A percentile compares a stretch with the other conserved stretches of the same genome.
Conservation (phyloP, 768 basidiomycete genomes). For the Lactarius hatsudake region DNA sequence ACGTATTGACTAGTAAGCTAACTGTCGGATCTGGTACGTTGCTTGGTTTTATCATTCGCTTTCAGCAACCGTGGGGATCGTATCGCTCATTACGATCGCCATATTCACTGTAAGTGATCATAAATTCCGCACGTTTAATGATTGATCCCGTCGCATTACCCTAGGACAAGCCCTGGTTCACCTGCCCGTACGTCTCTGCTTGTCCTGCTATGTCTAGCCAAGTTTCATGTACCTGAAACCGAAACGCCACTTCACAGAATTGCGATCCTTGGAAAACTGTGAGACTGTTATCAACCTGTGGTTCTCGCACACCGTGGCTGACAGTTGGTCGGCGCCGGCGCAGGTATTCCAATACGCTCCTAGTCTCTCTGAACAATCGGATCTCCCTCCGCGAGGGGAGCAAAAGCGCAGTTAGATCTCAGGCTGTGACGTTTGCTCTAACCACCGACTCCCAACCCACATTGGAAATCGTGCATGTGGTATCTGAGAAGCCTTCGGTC, state of each 20-base stretch:
- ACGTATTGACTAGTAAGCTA: conserved; percentile 19
- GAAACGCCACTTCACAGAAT: background rate
- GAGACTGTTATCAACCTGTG: too few relatives aligned
- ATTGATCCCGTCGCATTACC: background rate
- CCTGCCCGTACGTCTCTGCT: conserved; percentile 8
- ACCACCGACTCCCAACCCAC: background rate
- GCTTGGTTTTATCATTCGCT: background rate
- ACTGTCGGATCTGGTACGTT: background rate
- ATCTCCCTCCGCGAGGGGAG: conserved; percentile 5
- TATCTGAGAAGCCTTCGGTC: background rate
- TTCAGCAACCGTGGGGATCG: background rate
- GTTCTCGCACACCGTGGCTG: too few relatives aligned
- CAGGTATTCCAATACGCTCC: conserved; percentile 15
- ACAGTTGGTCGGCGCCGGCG: too few relatives aligned
- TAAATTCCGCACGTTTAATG: background rate
- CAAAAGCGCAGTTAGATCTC: background rate
- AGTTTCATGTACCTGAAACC: background rate
- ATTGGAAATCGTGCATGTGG: background rate
- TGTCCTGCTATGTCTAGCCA: too few relatives aligned
- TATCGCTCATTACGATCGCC: background rate
- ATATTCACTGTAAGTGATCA: conserved; percentile 7
- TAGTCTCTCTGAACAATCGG: conserved; percentile 19
- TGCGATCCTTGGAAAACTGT: conserved; percentile 15
- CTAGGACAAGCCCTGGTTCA: too few relatives aligned
- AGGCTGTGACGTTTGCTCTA: background rate